Evolutionary conservation across 2,329 filamentous ascomycete species (phyloP).

Genomic region (Stagonosporopsis vannaccii): DNA sequence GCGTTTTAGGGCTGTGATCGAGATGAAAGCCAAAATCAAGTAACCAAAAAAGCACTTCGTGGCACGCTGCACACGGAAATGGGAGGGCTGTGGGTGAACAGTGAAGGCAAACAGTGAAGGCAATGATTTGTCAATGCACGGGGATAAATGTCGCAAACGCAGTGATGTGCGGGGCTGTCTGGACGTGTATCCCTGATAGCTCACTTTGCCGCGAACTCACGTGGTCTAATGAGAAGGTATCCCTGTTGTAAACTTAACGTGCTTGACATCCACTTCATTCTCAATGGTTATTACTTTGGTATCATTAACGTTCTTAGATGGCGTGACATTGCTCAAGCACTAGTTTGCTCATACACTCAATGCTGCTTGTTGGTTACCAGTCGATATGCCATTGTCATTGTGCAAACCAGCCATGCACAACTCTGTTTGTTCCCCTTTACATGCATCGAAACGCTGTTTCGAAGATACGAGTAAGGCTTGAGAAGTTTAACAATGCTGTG

Average conservation of each 20-base stretch:
- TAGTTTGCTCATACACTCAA: too few relatives aligned
- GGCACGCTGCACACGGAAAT: neutral
- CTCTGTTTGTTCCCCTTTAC: neutral
- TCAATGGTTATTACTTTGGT: too few relatives aligned
- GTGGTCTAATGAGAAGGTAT: neutral
- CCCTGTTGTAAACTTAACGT: too few relatives aligned
- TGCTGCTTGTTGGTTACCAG: neutral
- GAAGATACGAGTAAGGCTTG: neutral
- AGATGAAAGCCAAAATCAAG: too few relatives aligned
- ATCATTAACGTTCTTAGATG: too few relatives aligned
- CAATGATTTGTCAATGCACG: neutral
- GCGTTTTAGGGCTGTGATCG: neutral
- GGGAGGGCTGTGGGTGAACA: neutral
- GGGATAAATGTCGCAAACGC: neutral
- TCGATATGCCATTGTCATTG: neutral
- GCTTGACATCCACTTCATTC: too few relatives aligned
- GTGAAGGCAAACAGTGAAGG: neutral
- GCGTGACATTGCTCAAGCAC: too few relatives aligned
- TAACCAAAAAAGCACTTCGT: neutral
- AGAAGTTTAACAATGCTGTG: neutral
- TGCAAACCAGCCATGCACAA: neutral
- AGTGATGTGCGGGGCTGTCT: neutral
- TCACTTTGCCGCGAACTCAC: neutral
- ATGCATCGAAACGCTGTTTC: neutral
- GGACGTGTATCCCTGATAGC: slow-evolving; percentile 4